Percentiles rank a stretch among this genome's conserved stretches.
Conservation (phyloP, 2,329 filamentous ascomycete genomes). For the Ophiostoma ulmi region DNA sequence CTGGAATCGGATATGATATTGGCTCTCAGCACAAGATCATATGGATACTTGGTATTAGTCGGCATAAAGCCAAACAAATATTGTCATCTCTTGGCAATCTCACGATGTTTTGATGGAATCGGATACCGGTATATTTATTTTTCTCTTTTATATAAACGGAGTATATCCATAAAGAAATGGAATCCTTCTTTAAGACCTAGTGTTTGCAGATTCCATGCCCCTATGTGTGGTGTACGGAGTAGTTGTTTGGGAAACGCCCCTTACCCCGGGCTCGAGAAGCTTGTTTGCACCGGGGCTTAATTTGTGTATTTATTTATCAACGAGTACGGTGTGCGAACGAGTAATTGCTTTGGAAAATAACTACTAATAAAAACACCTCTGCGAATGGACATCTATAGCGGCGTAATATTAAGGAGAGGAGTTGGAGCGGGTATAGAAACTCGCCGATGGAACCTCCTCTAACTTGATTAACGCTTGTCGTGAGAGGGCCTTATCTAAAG, state of each 20-base stretch:
- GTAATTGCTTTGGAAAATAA: not conserved
- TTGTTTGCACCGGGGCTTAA: not conserved
- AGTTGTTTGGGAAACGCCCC: conserved; percentile 11
- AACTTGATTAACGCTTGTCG: not conserved
- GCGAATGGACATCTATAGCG: not conserved
- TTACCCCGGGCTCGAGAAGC: not conserved
- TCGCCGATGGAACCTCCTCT: not conserved
- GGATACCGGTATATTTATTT: not conserved
- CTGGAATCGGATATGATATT: too few relatives aligned
- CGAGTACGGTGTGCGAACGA: not conserved
- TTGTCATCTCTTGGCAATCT: not conserved
- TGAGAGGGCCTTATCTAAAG: not conserved
- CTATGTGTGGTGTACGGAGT: conserved; percentile 1
- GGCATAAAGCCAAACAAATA: not conserved
- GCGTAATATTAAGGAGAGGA: not conserved
- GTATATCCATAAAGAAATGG: not conserved
- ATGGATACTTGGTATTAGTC: not conserved
- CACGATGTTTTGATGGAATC: not conserved
- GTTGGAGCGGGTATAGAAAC: not conserved
- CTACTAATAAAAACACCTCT: not conserved
- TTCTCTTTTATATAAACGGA: not conserved
- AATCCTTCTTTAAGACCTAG: not conserved
- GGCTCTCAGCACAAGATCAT: not conserved
- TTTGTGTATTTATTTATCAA: not conserved
- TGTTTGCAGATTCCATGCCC: not conserved